Evolutionary conservation across 2,329 filamentous ascomycete genomes (phyloP).

Genomic region (Aureobasidium vineae): DNA sequence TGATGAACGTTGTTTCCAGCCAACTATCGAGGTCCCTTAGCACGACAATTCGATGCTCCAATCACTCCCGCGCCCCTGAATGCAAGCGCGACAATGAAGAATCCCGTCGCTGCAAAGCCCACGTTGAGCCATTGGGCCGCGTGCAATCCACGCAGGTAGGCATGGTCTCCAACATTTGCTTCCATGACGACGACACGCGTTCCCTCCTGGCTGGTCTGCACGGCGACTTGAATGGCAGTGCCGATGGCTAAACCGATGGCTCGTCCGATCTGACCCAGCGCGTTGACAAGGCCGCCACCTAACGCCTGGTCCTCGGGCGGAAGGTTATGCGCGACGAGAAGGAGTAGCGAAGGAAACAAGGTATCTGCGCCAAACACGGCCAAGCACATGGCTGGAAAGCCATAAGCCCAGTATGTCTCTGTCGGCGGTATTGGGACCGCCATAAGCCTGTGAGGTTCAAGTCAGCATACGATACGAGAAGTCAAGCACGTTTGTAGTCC

Average conservation of each 20-base stretch:
- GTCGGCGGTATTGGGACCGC: slow-evolving; percentile 60
- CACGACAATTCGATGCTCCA: slow-evolving; percentile 28
- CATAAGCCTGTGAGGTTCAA: slow-evolving; percentile 47
- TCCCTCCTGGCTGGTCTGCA: slow-evolving; percentile 40
- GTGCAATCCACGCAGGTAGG: slow-evolving; percentile 42
- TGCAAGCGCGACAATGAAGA: slow-evolving; percentile 38
- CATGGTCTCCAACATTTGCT: slow-evolving; percentile 29
- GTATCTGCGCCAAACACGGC: slow-evolving; percentile 66
- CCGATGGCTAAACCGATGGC: slow-evolving; percentile 65
- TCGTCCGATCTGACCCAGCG: slow-evolving; percentile 63
- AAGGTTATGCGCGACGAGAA: slow-evolving; percentile 64
- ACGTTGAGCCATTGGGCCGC: slow-evolving; percentile 45
- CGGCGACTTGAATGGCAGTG: slow-evolving; percentile 63
- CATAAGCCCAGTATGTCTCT: slow-evolving; percentile 66
- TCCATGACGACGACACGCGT: slow-evolving; percentile 39
- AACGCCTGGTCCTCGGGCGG: slow-evolving; percentile 64
- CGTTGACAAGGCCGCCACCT: slow-evolving; percentile 66
- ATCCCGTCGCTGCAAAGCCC: slow-evolving; percentile 39
- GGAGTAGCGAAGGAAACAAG: slow-evolving; percentile 62
- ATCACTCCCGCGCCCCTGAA: slow-evolving; percentile 37
- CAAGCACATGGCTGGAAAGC: slow-evolving; percentile 64
- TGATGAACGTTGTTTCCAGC: background rate
- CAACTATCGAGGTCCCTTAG: background rate
- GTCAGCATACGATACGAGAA: background rate
- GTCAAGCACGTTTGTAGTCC: background rate